These are phyloP conservation scores for Rhodotorula sp. DNA, from an alignment of 1,284 basidiomycete genomes.

Conservation along the genomic window DNA sequence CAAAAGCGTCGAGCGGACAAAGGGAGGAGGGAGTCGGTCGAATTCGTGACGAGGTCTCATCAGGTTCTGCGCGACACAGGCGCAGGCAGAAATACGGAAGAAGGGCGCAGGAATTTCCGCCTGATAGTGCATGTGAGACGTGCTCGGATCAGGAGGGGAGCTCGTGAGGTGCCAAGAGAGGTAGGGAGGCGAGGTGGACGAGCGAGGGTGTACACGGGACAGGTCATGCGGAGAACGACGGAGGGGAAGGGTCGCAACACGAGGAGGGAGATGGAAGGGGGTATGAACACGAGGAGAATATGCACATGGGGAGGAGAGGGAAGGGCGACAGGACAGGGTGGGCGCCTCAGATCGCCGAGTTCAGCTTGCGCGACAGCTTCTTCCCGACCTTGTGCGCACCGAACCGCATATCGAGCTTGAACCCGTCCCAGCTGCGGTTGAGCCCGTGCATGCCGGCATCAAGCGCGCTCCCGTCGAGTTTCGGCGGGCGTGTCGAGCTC, in stretches of 20 bases:
- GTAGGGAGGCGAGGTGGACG: too few species aligned
- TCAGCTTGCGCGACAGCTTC: slow-evolving; percentile 31
- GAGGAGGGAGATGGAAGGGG: background rate
- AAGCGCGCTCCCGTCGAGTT: slow-evolving; percentile 32
- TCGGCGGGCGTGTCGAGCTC: slow-evolving; percentile 18
- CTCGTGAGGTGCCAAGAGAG: background rate
- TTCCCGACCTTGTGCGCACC: slow-evolving; percentile 35
- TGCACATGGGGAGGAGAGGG: background rate
- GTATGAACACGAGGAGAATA: too few species aligned
- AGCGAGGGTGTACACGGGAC: too few species aligned
- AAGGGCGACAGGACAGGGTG: too few species aligned
- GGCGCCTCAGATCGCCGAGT: background rate
- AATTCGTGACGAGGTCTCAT: background rate
- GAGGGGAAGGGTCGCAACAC: background rate
- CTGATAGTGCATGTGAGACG: background rate
- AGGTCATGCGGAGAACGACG: too few species aligned
- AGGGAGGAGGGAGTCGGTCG: background rate
- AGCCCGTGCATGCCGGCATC: slow-evolving; percentile 42
- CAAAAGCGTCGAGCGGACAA: background rate
- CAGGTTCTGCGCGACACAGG: too few species aligned
- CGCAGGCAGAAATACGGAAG: background rate
- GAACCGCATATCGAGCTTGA: slow-evolving; percentile 41
- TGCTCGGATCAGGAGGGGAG: background rate
- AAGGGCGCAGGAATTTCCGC: background rate
- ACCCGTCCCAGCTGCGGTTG: slow-evolving; percentile 40